These are phyloP conservation scores for Lipomyces yamadae DNA, from an alignment of 805 yeast genomes.

Conservation along the genomic window DNA sequence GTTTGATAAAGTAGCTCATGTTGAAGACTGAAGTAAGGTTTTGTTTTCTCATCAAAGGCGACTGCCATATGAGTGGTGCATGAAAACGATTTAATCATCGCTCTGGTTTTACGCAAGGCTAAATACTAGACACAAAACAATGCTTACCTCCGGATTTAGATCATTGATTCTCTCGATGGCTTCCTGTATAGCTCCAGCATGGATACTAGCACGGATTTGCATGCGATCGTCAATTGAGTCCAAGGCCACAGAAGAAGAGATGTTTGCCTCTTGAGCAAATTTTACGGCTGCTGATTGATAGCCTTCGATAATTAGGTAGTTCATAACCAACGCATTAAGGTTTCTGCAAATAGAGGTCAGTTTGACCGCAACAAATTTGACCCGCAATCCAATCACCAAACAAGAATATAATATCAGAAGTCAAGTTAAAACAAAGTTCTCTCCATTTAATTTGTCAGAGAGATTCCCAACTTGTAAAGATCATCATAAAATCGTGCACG, in stretches of 20 bases:
- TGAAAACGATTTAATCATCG: constrained; percentile 39
- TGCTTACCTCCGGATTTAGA: constrained; percentile 57
- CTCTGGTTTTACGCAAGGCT: not conserved
- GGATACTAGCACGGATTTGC: constrained; percentile 58
- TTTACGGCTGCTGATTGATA: constrained; percentile 68
- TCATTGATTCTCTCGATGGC: constrained; percentile 64
- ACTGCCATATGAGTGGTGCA: constrained; percentile 41
- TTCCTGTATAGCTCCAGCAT: constrained; percentile 62
- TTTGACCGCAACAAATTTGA: not conserved
- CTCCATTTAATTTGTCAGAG: constrained; percentile 40
- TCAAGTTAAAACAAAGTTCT: constrained; percentile 30
- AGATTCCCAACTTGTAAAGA: constrained; percentile 41
- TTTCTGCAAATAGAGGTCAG: constrained; percentile 27
- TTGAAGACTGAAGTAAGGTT: constrained; percentile 41
- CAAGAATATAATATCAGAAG: constrained; percentile 22
- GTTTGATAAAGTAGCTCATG: constrained; percentile 30
- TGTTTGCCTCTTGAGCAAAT: constrained; percentile 60
- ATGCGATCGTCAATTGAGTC: constrained; percentile 59
- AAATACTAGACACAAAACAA: not conserved
- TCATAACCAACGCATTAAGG: constrained; percentile 62
- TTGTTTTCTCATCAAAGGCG: constrained; percentile 36
- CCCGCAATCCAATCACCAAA: constrained; percentile 6
- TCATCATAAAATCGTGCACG: constrained; percentile 24
- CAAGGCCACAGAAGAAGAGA: constrained; percentile 49
- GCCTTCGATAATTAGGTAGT: constrained; percentile 79